Evolutionary conservation across 306 rosid species (phyloP).

Genomic region (Prunus mira): DNA sequence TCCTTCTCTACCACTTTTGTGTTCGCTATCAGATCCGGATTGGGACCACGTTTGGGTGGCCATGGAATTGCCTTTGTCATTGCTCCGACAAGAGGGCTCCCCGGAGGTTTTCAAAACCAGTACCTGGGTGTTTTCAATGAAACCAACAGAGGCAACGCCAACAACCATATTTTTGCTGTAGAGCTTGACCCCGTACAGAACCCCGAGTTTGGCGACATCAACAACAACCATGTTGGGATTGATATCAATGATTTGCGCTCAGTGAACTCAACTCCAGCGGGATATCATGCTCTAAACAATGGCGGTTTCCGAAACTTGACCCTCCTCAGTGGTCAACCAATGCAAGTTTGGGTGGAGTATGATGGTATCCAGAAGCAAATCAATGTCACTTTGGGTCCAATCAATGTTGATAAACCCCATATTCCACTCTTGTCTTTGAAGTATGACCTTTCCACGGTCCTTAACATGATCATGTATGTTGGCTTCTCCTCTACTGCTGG

Average conservation of each 20-base stretch:
- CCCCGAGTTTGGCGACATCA: neutral
- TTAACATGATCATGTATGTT: conserved; percentile 24
- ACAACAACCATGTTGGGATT: conserved; percentile 55
- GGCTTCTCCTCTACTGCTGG: conserved; percentile 37
- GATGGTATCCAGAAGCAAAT: conserved; percentile 37
- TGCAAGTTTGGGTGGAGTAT: conserved; percentile 71
- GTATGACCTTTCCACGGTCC: conserved; percentile 20
- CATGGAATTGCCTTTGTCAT: conserved; percentile 15
- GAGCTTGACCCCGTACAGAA: conserved; percentile 30
- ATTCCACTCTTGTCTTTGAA: conserved; percentile 29
- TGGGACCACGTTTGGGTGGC: conserved; percentile 28
- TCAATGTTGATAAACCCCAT: conserved; percentile 38
- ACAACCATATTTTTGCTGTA: conserved; percentile 45
- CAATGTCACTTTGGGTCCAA: conserved; percentile 60
- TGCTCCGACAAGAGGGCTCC: conserved; percentile 7
- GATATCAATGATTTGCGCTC: conserved; percentile 53
- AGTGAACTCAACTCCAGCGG: conserved; percentile 27
- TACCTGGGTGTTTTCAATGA: conserved; percentile 2
- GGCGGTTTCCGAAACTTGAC: conserved; percentile 34
- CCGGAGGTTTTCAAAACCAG: neutral
- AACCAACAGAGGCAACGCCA: neutral
- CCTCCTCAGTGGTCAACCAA: conserved; percentile 44
- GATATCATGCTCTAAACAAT: conserved; percentile 15
- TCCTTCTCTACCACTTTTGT: conserved; percentile 66
- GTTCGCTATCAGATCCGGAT: conserved; percentile 49